These are phyloP conservation scores for Aurifilum marmelostoma DNA, from an alignment of 2,329 filamentous ascomycete species.

Conservation along the genomic window DNA sequence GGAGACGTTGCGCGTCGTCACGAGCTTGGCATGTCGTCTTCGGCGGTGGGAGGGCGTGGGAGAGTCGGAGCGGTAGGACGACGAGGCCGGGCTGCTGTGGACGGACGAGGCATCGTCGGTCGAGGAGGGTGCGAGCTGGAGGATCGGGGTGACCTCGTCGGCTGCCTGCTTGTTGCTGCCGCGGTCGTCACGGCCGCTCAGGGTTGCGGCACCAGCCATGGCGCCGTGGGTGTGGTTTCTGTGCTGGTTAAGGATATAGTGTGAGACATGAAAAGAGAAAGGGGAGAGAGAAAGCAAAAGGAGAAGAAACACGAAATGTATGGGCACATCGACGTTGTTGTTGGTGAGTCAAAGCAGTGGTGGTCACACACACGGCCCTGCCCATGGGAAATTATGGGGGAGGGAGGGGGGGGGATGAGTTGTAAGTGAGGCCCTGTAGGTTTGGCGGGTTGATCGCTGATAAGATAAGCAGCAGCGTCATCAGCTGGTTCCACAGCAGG, in stretches of 20 bases:
- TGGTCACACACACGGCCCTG: neutral
- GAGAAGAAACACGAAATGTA: neutral
- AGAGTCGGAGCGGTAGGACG: conserved; percentile 26
- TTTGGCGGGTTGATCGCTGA: neutral
- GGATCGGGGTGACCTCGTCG: conserved; percentile 16
- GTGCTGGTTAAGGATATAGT: too few species aligned
- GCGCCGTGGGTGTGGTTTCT: neutral
- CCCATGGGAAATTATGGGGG: neutral
- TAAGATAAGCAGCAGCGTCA: neutral
- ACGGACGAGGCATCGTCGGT: conserved; percentile 22
- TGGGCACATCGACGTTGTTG: neutral
- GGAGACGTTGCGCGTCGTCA: conserved; percentile 27
- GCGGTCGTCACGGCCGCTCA: neutral
- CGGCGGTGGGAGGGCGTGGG: conserved; percentile 21
- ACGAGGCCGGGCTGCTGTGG: conserved; percentile 27
- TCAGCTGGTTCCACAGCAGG: neutral
- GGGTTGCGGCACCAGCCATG: conserved; percentile 20
- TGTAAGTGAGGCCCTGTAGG: neutral
- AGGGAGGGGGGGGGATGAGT: too few species aligned
- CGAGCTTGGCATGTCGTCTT: conserved; percentile 20
- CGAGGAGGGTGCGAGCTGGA: conserved; percentile 21
- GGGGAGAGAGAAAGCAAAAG: neutral
- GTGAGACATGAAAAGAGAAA: neutral
- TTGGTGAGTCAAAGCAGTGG: neutral
- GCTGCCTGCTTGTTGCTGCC: neutral